Evolutionary conservation across 306 rosid species (phyloP), one percentile per base, ranked within the genome.

Genomic region (Castanea crenata): DNA sequence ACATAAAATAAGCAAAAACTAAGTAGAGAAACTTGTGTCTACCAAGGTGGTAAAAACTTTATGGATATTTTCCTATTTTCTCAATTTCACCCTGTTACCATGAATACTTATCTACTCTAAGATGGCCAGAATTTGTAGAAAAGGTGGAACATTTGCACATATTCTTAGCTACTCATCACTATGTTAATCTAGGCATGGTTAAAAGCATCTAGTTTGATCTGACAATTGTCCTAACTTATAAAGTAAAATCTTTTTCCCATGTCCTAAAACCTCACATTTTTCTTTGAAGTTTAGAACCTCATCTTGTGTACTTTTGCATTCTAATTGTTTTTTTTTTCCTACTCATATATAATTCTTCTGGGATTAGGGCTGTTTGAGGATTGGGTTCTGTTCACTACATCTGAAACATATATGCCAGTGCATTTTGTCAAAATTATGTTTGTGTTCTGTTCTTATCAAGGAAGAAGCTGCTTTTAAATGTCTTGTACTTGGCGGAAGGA

Each of bases 381-480:
- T 18, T 41, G 25, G 14, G 23, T 56, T 74, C 52, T 74, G 51
- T 54, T 9, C 44, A 29, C 20, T 15, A 63, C 19, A 11, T 4
- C 41, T 63, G 69, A 63, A 29, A 29, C 69, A 29, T 14, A 29
- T 63, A 14, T 63, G 20, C 20, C 2, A 16, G 69, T 63, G 69
- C 69, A 27, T 63, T 63, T 63, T 63, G 69, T 27, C n/a, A 23
- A 62, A 15, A 15, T 12, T 27, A 18, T 63, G 20, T 63, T 62
- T 62, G 35, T 25, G 27, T 25, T 25, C 23, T 15, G 20, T 63
- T 63, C 9, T 27, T 35, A 4, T 55, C 19, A 3, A 74, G 68
- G 68, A 69, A 69, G 56, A 74, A 29, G n/a, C 44, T 15, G n/a
- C 44, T 15, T 57, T 71, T 67, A 25, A 46, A 75, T 51, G 78